Evolutionary conservation across 441 rosid species (phyloP).

Genomic region (Hura crepitans): DNA sequence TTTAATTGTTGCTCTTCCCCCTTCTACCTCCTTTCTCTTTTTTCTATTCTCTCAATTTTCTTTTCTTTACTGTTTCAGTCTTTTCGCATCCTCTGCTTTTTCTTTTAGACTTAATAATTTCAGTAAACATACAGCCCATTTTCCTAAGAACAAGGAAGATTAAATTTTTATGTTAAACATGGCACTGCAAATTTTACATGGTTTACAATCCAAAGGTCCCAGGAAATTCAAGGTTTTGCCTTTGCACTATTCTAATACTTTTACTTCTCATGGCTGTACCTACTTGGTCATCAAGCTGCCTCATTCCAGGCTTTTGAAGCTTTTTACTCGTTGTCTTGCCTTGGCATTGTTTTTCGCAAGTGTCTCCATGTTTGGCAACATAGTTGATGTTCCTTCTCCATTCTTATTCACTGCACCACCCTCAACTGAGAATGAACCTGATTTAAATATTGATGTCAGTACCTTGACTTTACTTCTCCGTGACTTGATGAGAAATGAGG

Average conservation of each 20-base stretch:
- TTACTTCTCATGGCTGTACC: conserved; percentile 19
- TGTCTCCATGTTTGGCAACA: conserved; percentile 26
- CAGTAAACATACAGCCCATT: background rate
- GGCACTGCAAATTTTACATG: conserved; percentile 36
- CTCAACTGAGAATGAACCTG: conserved; percentile 17
- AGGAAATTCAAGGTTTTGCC: conserved; percentile 15
- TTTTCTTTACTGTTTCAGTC: background rate
- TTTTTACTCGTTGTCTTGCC: conserved; percentile 34
- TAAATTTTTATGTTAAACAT: too few species aligned
- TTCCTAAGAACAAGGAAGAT: background rate
- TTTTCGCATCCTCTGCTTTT: background rate
- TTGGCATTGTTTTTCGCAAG: conserved; percentile 43
- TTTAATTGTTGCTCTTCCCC: background rate
- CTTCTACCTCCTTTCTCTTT: background rate
- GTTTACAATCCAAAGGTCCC: conserved; percentile 32
- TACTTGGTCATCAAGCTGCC: conserved; percentile 37
- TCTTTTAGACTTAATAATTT: background rate
- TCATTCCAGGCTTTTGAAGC: conserved; percentile 30
- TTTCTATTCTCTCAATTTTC: conserved; percentile 1
- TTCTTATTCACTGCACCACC: background rate
- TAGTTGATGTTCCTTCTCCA: conserved; percentile 17
- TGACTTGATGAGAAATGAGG: conserved; percentile 51
- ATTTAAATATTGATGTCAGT: conserved; percentile 20
- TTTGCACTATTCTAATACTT: conserved; percentile 12
- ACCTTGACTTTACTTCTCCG: conserved; percentile 37